Conservation (phyloP, 768 basidiomycete species). For the Boletus patriciae region DNA sequence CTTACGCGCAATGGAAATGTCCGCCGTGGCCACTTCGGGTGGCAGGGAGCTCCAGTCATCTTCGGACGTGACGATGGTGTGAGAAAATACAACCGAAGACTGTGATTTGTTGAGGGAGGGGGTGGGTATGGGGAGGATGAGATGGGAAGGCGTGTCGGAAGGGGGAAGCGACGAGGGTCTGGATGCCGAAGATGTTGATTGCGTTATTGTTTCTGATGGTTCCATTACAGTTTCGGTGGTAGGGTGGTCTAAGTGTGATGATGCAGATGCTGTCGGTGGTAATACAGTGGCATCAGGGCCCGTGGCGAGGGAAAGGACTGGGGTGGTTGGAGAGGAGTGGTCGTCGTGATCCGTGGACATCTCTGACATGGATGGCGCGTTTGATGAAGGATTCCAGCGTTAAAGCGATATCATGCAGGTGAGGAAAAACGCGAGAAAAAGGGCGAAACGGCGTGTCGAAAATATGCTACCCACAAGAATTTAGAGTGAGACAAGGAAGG, state of each 20-base stretch:
- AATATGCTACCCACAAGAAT: conserved; percentile 11
- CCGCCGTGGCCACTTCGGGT: conserved; percentile 53
- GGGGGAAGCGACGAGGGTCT: conserved; percentile 21
- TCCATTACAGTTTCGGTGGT: conserved; percentile 23
- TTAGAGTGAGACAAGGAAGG: conserved; percentile 3
- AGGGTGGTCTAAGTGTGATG: conserved; percentile 23
- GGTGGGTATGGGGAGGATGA: conserved; percentile 46
- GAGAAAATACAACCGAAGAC: conserved; percentile 46
- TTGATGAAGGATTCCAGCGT: conserved; percentile 9
- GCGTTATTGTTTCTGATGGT: conserved; percentile 17
- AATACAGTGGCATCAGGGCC: conserved; percentile 26
- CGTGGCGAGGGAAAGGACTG: conserved; percentile 4
- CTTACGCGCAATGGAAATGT: conserved; percentile 61
- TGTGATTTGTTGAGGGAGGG: conserved; percentile 40
- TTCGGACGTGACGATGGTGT: conserved; percentile 36
- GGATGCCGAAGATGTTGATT: conserved; percentile 15
- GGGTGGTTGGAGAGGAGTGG: conserved; percentile 15
- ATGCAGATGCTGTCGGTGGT: conserved; percentile 21
- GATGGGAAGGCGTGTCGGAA: conserved; percentile 27
- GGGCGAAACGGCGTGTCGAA: conserved; percentile 10
- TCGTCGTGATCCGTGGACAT: conserved; percentile 29
- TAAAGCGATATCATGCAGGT: conserved; percentile 22
- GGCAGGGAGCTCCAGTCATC: conserved; percentile 44
- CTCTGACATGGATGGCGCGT: conserved; percentile 20
- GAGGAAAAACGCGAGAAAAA: background rate